Conservation (phyloP, 1,139 yeast genomes). For the Sugiyamaella castrensis region DNA sequence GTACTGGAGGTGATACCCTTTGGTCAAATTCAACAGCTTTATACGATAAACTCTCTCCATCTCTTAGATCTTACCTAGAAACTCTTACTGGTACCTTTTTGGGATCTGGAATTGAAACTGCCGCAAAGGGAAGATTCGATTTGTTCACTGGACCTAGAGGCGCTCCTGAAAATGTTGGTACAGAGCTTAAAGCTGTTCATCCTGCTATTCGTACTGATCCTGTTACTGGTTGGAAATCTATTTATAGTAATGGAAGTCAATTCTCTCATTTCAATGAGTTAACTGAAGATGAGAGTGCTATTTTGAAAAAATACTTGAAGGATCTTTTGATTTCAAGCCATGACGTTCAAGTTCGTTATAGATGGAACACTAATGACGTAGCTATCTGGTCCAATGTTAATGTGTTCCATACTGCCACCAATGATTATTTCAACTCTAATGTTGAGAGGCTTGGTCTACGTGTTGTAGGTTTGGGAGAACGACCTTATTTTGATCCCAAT, state of each 20-base stretch:
- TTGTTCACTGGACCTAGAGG: slow-evolving; percentile 38
- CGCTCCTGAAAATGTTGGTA: slow-evolving; percentile 36
- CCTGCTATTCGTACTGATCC: slow-evolving; percentile 49
- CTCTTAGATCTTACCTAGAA: slow-evolving; percentile 43
- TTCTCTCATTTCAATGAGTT: slow-evolving; percentile 44
- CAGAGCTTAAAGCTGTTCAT: slow-evolving; percentile 39
- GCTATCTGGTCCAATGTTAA: slow-evolving; percentile 42
- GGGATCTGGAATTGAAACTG: slow-evolving; percentile 21
- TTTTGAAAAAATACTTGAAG: slow-evolving; percentile 17
- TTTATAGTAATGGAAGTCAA: slow-evolving; percentile 43
- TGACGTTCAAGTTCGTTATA: slow-evolving; percentile 43
- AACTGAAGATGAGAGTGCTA: slow-evolving; percentile 38
- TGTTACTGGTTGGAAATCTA: slow-evolving; percentile 49
- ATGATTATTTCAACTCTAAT: slow-evolving; percentile 8
- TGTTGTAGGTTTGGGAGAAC: slow-evolving; percentile 30
- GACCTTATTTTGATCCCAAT: slow-evolving; percentile 26
- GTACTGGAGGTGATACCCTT: slow-evolving; percentile 47
- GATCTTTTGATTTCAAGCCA: slow-evolving; percentile 20
- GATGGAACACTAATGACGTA: slow-evolving; percentile 57
- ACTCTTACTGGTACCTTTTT: slow-evolving; percentile 33
- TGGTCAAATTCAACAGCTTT: slow-evolving; percentile 50
- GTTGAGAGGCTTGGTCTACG: slow-evolving; percentile 28
- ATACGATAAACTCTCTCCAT: slow-evolving; percentile 46
- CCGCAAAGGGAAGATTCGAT: slow-evolving; percentile 13
- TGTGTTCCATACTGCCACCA: slow-evolving; percentile 33